These are phyloP conservation scores for Fusarium pseudonygamai DNA, from an alignment of 2,329 filamentous ascomycete species.

Conservation along the genomic window DNA sequence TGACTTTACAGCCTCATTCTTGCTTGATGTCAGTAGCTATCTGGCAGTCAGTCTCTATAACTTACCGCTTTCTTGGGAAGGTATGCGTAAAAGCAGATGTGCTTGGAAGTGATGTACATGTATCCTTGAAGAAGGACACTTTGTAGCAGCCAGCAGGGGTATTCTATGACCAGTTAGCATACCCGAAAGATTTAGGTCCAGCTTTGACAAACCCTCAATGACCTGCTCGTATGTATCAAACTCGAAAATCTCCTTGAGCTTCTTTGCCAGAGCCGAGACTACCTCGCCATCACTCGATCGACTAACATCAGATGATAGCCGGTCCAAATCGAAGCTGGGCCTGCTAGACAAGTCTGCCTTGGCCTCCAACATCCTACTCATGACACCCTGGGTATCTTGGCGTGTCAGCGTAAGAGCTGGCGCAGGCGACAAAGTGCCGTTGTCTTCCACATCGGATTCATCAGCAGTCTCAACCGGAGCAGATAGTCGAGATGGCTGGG, in stretches of 20 bases:
- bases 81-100: conserved; percentile 97
- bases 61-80: conserved; percentile 89
- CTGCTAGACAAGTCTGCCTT: conserved; percentile 69
- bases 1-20: conserved; percentile 82
- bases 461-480: conserved; percentile 49
- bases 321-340: conserved; percentile 66
- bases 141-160: conserved; percentile 91
- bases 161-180: conserved; percentile 65
- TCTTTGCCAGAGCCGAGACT: conserved; percentile 71
- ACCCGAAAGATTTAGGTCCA: background rate
- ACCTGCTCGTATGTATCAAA: conserved; percentile 86
- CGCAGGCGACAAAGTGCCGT: conserved; percentile 40
- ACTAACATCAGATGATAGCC: conserved; percentile 53
- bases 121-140: conserved; percentile 93
- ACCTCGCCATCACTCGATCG: conserved; percentile 49
- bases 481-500: conserved; percentile 53
- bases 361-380: conserved; percentile 81
- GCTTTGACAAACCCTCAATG: conserved; percentile 70
- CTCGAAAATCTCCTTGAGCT: conserved; percentile 84
- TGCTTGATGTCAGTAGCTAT: conserved; percentile 30
- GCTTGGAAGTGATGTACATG: conserved; percentile 91
- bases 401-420: conserved; percentile 34
- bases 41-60: background rate
- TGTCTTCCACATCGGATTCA: conserved; percentile 42
- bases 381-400: conserved; percentile 60